Evolutionary conservation across 2,329 filamentous ascomycete genomes (phyloP), one percentile per base, ranked within the genome.

Genomic region (Aspergillus piperis): DNA sequence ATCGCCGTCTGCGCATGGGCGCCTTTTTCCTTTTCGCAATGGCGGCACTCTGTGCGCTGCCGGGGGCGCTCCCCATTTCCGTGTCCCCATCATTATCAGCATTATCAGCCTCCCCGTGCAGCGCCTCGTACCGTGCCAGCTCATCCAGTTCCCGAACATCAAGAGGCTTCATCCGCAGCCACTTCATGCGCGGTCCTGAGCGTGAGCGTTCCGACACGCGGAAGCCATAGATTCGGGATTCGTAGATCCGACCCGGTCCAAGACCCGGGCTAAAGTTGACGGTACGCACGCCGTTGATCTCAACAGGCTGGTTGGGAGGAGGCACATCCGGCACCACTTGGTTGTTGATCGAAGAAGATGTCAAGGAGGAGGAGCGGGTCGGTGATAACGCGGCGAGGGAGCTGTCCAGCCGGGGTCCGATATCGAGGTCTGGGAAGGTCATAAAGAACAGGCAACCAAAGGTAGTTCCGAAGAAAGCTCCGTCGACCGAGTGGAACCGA

Each of bases 391-490:
- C 54, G 8, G 71, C 71, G 13, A 76, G 59, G 4, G 72, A 61
- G 41, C 60, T 69, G 48, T 88, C 88, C 68, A 87, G 87, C 71
- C 90, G 88, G 32, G 88, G 88, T 51, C 82, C 82, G 61, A 98
- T 87, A 68, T 97, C 92, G 72, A 97, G 90, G 73, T 99, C 95
- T 38, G 95, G 94, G 77, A 98, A 99, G 41, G 94, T 99, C 82
- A 99, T 94, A 75, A 99, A 92, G 81, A 99, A 99, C 61, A 99
- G 87, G 49, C 92, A 92, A 63, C 93, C 93, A 75, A 99, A 99
- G 0, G 95, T 99, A 57, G 95, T 94, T 51, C 95, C 95, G 73
- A 99, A 99, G 81, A 98, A 99, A 50, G 95, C 95, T 56, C 95
- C 95, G 69, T 99, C 95, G 36, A 99, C 95, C 2, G 92, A 94